These are phyloP conservation scores for Croton setiger DNA, from an alignment of 441 rosid genomes.

Conservation along the genomic window DNA sequence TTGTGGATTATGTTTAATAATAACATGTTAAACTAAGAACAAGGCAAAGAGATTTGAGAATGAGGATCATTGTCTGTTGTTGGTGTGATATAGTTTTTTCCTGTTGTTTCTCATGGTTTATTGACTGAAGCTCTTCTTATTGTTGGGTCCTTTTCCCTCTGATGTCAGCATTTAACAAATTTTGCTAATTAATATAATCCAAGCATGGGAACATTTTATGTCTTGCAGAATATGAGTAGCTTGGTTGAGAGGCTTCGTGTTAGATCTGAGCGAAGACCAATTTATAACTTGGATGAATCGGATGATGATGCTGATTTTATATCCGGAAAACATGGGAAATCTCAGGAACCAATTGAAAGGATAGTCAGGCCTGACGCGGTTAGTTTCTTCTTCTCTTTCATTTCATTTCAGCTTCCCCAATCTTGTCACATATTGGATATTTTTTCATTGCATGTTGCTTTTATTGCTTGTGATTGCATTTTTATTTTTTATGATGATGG, in stretches of 20 bases:
- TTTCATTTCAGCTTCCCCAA: constrained; percentile 13
- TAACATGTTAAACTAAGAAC: not conserved
- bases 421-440: not conserved
- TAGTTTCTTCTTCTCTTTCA: constrained; percentile 37
- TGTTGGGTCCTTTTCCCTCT: not conserved
- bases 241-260: constrained; percentile 96
- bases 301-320: constrained; percentile 79
- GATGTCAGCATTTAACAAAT: not conserved
- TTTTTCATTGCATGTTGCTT: constrained; percentile 7
- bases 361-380: constrained; percentile 84
- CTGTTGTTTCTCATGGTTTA: not conserved
- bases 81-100: constrained; percentile 2
- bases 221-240: constrained; percentile 87
- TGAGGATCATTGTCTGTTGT: not conserved
- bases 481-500: not conserved
- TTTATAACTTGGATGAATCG: constrained; percentile 84
- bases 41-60: not conserved
- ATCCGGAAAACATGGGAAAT: constrained; percentile 45
- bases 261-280: constrained; percentile 81
- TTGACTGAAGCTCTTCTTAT: not conserved
- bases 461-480: not conserved
- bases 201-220: not conserved
- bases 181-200: not conserved
- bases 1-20: not conserved
- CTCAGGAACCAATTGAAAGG: constrained; percentile 58